These are phyloP conservation scores for Coprinopsis strossmayeri DNA, from an alignment of 768 basidiomycete genomes.

Conservation along the genomic window DNA sequence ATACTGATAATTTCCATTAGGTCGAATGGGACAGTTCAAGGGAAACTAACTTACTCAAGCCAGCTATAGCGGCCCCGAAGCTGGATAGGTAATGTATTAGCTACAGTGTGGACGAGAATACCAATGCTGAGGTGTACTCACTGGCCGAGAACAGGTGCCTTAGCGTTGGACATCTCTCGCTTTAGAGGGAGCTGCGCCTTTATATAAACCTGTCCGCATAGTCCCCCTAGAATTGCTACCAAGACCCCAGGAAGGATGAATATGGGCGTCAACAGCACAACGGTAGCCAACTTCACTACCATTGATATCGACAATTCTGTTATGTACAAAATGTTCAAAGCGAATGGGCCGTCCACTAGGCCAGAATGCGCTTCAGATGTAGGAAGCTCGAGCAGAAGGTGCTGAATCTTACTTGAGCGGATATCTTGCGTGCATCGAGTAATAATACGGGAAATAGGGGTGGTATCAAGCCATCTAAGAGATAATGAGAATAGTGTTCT, in stretches of 20 bases:
- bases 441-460: slow-evolving; percentile 45
- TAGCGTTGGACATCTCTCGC: slow-evolving; percentile 37
- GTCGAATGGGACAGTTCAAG: background rate
- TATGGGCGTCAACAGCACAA: slow-evolving; percentile 34
- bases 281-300: slow-evolving; percentile 34
- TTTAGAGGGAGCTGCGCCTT: slow-evolving; percentile 37
- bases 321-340: slow-evolving; percentile 22
- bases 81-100: slow-evolving; percentile 11
- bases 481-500: background rate
- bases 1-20: slow-evolving; percentile 20
- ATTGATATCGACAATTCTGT: slow-evolving; percentile 26
- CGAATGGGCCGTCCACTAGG: slow-evolving; percentile 44
- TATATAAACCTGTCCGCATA: slow-evolving; percentile 32
- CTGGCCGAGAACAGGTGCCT: slow-evolving; percentile 39
- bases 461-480: slow-evolving; percentile 37
- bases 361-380: too few species aligned
- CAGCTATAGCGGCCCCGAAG: slow-evolving; percentile 53
- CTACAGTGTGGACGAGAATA: background rate
- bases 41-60: slow-evolving; percentile 31
- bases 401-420: slow-evolving; percentile 23
- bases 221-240: slow-evolving; percentile 14
- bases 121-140: slow-evolving; percentile 22
- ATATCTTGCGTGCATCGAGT: slow-evolving; percentile 64
- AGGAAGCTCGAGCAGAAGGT: too few species aligned
- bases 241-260: slow-evolving; percentile 27